Conservation (phyloP, 1,139 yeast species). For the Geotrichum macrosporum region DNA sequence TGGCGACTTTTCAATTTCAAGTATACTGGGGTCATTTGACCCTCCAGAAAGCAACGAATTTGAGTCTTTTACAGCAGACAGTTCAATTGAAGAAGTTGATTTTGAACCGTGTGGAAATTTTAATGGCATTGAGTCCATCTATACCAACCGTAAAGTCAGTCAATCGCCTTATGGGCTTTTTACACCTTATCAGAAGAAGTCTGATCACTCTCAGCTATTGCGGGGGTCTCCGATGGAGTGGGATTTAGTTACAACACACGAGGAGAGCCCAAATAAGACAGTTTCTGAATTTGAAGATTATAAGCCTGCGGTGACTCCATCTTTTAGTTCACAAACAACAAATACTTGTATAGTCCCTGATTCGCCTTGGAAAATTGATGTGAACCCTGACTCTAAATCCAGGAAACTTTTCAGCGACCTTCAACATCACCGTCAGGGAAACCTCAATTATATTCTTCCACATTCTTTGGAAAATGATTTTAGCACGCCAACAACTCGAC, state of each 20-base stretch:
- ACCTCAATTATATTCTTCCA: neutral
- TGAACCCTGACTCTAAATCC: constrained; percentile 6
- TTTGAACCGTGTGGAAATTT: too few species aligned
- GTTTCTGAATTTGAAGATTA: neutral
- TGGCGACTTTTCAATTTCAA: too few species aligned
- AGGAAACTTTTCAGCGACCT: constrained; percentile 11
- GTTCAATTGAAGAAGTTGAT: too few species aligned
- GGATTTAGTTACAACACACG: neutral
- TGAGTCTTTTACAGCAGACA: too few species aligned
- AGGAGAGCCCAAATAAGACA: neutral
- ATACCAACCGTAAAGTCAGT: too few species aligned
- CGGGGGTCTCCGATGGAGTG: constrained; percentile 1
- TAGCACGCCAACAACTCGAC: neutral
- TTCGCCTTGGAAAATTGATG: neutral
- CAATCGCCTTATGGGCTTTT: neutral
- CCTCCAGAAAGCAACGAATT: too few species aligned
- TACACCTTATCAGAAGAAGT: neutral
- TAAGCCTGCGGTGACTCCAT: constrained; percentile 12
- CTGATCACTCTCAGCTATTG: neutral
- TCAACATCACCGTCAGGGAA: constrained; percentile 13
- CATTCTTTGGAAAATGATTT: neutral
- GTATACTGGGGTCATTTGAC: too few species aligned
- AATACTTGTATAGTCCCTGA: neutral
- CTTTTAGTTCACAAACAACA: neutral
- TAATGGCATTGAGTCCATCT: too few species aligned